Percentiles rank a stretch among this genome's conserved stretches.
Evolutionary conservation across 2,329 filamentous ascomycete species (phyloP).

Genomic region (Tolypocladium inflatum): DNA sequence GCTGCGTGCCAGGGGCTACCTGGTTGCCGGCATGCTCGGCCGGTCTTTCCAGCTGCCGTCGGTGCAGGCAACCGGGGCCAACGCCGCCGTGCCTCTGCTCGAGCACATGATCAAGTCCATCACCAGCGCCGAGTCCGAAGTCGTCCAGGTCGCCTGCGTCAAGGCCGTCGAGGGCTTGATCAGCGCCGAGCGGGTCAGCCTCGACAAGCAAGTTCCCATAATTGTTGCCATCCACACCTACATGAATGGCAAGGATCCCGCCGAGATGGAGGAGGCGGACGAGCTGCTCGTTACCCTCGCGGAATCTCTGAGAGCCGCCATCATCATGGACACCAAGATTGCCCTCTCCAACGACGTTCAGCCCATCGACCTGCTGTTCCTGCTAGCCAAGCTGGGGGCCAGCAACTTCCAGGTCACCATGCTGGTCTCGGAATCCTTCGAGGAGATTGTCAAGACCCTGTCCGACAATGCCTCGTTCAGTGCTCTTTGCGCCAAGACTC

Average conservation of each 20-base stretch:
- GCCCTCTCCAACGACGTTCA: constrained; percentile 62
- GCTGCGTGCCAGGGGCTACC: constrained; percentile 75
- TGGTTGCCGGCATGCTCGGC: constrained; percentile 73
- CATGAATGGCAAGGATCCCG: constrained; percentile 68
- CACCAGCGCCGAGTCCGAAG: constrained; percentile 65
- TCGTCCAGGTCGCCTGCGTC: constrained; percentile 87
- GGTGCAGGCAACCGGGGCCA: constrained; percentile 10
- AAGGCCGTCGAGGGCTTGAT: constrained; percentile 69
- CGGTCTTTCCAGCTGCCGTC: constrained; percentile 56
- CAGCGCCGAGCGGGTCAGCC: constrained; percentile 38
- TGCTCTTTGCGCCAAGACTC: constrained; percentile 71
- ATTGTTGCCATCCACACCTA: constrained; percentile 61
- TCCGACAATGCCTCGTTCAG: constrained; percentile 62
- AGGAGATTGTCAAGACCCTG: constrained; percentile 69
- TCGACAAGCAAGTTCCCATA: constrained; percentile 50
- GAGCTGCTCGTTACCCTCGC: constrained; percentile 86
- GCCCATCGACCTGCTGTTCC: constrained; percentile 77
- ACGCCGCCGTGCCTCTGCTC: constrained; percentile 36
- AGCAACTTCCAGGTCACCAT: constrained; percentile 86
- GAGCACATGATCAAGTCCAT: constrained; percentile 69
- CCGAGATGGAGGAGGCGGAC: constrained; percentile 78
- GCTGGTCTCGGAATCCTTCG: constrained; percentile 82
- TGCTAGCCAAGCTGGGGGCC: constrained; percentile 78
- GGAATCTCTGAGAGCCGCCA: constrained; percentile 75
- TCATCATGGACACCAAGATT: constrained; percentile 67